Evolutionary conservation across 495 filamentous ascomycete species (phyloP).

Genomic region (Penicillium parvum): DNA sequence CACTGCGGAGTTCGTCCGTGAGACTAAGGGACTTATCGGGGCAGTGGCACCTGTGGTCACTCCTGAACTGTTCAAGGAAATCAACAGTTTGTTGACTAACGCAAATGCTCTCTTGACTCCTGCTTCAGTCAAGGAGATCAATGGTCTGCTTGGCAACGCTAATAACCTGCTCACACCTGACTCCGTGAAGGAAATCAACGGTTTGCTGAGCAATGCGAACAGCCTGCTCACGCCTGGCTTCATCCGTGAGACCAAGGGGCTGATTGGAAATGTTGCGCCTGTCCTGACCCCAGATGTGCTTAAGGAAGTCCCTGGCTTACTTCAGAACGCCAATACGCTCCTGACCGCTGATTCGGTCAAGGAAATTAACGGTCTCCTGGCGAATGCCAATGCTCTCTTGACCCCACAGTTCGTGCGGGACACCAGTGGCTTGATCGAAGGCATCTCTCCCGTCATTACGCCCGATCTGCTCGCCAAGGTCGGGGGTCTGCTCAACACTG

Average conservation of each 20-base stretch:
- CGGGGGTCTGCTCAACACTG: slow-evolving; percentile 32
- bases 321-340: slow-evolving; percentile 38
- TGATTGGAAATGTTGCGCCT: slow-evolving; percentile 33
- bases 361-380: slow-evolving; percentile 16
- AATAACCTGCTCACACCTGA: slow-evolving; percentile 33
- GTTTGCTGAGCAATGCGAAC: slow-evolving; percentile 35
- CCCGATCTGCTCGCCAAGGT: slow-evolving; percentile 30
- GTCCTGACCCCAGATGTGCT: slow-evolving; percentile 43
- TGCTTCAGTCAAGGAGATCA: slow-evolving; percentile 16
- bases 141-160: slow-evolving; percentile 35
- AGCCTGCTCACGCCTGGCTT: slow-evolving; percentile 37
- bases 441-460: slow-evolving; percentile 36
- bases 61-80: slow-evolving; percentile 33
- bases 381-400: background rate
- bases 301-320: slow-evolving; percentile 36
- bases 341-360: slow-evolving; percentile 32
- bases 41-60: slow-evolving; percentile 31
- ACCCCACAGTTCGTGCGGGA: background rate
- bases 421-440: slow-evolving; percentile 29
- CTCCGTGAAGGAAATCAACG: slow-evolving; percentile 22
- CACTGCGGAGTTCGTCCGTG: slow-evolving; percentile 26
- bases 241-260: slow-evolving; percentile 38
- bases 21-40: slow-evolving; percentile 31
- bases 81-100: slow-evolving; percentile 12
- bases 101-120: background rate